Conservation (phyloP, 306 rosid genomes). For the Morella rubra region DNA sequence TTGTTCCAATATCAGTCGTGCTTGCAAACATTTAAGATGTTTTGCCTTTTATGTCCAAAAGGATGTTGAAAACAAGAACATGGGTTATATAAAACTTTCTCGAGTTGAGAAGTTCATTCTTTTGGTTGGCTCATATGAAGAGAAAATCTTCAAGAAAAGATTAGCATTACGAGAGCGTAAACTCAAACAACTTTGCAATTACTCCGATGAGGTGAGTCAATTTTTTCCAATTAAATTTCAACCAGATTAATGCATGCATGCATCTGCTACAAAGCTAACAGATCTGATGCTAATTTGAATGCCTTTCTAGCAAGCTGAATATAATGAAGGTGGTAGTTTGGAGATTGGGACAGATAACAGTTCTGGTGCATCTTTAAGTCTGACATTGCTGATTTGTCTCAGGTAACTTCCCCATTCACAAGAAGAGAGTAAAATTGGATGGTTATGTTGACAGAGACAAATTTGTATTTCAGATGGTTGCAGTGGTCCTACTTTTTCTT, state of each 20-base stretch:
- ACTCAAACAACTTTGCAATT: constrained; percentile 21
- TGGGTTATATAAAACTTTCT: constrained; percentile 40
- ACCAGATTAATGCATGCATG: neutral
- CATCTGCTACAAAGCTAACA: neutral
- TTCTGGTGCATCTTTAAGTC: constrained; percentile 6
- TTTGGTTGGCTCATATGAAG: constrained; percentile 46
- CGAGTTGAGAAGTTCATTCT: constrained; percentile 57
- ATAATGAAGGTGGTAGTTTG: neutral
- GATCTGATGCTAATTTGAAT: neutral
- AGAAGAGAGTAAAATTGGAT: neutral
- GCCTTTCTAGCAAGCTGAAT: constrained; percentile 26
- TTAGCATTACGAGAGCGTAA: constrained; percentile 18
- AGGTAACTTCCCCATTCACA: constrained; percentile 20
- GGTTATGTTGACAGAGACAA: neutral
- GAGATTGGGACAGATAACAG: neutral
- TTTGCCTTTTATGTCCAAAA: neutral
- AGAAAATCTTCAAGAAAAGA: constrained; percentile 47
- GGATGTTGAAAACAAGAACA: constrained; percentile 34
- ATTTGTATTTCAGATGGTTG: neutral
- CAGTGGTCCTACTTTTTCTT: neutral
- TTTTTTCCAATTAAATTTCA: neutral
- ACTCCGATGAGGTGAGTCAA: constrained; percentile 36
- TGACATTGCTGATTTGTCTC: neutral
- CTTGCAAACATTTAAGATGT: neutral
- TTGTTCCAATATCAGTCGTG: neutral